phyloP scores from a whole-genome alignment of 1,284 basidiomycete species.

The Sporisorium graminicola region DNA sequence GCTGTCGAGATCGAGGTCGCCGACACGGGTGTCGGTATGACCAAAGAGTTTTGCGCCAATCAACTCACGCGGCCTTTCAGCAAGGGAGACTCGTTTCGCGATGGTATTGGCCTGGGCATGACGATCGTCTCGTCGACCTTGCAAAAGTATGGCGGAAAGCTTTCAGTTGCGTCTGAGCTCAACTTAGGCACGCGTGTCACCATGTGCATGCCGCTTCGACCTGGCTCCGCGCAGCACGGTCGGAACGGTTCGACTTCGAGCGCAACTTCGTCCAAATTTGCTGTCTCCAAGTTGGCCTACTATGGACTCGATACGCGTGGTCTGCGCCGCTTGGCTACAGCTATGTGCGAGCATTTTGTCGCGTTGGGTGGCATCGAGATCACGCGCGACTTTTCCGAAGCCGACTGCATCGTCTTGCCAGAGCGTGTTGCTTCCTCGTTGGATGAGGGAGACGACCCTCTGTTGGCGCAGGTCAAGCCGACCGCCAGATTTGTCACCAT shows the following conservation, averaged over 20 bases:
- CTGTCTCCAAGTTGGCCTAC: constrained; percentile 34
- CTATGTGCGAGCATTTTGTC: constrained; percentile 38
- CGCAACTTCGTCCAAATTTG: constrained; percentile 6
- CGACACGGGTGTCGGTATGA: constrained; percentile 52
- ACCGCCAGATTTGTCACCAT: constrained; percentile 38
- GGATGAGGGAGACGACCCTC: constrained; percentile 20
- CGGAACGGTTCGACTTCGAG: constrained; percentile 12
- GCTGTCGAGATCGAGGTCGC: constrained; percentile 45
- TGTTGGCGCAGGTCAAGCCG: constrained; percentile 22
- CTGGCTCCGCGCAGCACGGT: constrained; percentile 6
- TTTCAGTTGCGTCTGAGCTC: constrained; percentile 49
- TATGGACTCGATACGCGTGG: constrained; percentile 38
- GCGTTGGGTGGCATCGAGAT: constrained; percentile 30
- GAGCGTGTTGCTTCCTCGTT: constrained; percentile 15
- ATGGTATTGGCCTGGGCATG: constrained; percentile 58
- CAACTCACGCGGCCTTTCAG: constrained; percentile 52
- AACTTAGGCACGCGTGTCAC: constrained; percentile 52
- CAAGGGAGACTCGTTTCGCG: constrained; percentile 55
- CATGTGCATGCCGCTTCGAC: constrained; percentile 42
- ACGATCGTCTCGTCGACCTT: constrained; percentile 55
- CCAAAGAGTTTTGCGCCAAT: constrained; percentile 43
- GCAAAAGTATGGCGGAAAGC: constrained; percentile 48
- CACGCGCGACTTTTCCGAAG: constrained; percentile 29
- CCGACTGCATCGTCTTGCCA: constrained; percentile 43
- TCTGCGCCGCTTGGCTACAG: constrained; percentile 33